Evolutionary conservation across 2,329 filamentous ascomycete species (phyloP).

Genomic region (Endothia cerciana): DNA sequence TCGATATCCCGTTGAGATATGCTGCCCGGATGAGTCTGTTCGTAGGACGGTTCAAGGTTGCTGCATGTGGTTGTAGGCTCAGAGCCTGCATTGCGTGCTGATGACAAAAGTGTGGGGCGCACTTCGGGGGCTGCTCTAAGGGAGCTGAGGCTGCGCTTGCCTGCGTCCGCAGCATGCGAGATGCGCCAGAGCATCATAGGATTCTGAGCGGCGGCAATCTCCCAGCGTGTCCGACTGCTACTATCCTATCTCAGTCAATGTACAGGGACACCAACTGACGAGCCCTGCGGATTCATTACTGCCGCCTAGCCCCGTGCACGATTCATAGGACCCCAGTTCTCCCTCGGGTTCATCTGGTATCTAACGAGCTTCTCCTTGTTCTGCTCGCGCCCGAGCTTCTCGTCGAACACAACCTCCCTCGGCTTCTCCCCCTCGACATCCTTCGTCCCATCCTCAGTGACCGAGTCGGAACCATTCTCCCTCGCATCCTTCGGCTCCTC

Average conservation of each 20-base stretch:
- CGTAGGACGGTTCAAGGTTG: not conserved
- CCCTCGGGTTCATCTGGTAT: slow-evolving; percentile 87
- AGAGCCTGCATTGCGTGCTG: not conserved
- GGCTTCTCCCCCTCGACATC: slow-evolving; percentile 38
- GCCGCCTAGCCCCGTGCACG: slow-evolving; percentile 47
- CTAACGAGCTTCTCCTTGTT: slow-evolving; percentile 72
- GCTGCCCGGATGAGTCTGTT: not conserved
- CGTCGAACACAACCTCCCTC: slow-evolving; percentile 69
- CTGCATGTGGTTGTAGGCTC: not conserved
- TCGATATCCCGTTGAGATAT: not conserved
- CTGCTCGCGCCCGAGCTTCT: slow-evolving; percentile 72
- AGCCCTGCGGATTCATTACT: not conserved
- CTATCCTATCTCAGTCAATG: not conserved
- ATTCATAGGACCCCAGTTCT: slow-evolving; percentile 91
- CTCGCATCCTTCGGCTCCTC: slow-evolving; percentile 40
- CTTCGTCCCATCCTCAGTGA: slow-evolving; percentile 30
- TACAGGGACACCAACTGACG: not conserved
- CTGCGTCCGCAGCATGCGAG: too few species aligned
- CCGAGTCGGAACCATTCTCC: slow-evolving; percentile 39
- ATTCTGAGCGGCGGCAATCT: not conserved
- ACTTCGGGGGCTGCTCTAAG: too few species aligned
- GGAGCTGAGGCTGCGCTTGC: not conserved
- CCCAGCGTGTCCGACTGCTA: not conserved
- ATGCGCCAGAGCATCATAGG: not conserved
- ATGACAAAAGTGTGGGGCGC: slow-evolving; percentile 3